phyloP scores from a whole-genome alignment of 2,329 filamentous ascomycete genomes.

The Fusarium avenaceum region DNA sequence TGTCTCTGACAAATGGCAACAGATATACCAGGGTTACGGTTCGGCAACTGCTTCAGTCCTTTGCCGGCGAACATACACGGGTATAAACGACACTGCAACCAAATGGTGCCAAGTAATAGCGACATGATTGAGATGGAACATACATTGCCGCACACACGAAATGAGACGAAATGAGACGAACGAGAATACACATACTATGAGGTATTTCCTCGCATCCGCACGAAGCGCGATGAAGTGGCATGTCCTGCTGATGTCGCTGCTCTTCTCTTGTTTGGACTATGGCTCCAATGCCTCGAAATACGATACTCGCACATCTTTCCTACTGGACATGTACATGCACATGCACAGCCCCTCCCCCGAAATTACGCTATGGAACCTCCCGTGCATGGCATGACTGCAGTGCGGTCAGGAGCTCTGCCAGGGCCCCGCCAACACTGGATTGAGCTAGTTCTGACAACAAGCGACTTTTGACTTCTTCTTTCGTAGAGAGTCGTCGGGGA shows the following conservation, averaged over 20 bases:
- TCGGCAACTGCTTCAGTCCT: not conserved
- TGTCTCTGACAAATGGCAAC: not conserved
- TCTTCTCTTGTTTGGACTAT: conserved; percentile 30
- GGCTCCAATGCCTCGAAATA: conserved; percentile 12
- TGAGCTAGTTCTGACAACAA: conserved; percentile 31
- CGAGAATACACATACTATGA: conserved; percentile 33
- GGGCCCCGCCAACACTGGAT: conserved; percentile 24
- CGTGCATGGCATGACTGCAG: conserved; percentile 2
- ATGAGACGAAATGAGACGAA: conserved; percentile 7
- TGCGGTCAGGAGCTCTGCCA: conserved; percentile 16
- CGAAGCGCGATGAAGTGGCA: conserved; percentile 41
- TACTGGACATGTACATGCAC: conserved; percentile 11
- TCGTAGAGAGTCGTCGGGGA: not conserved
- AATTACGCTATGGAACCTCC: conserved; percentile 22
- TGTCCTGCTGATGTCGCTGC: conserved; percentile 32
- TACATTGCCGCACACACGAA: conserved; percentile 4
- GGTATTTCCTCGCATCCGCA: conserved; percentile 43
- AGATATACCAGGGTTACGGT: not conserved
- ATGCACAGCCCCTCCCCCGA: conserved; percentile 29
- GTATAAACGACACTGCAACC: not conserved
- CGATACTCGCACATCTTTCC: conserved; percentile 14
- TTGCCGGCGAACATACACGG: not conserved
- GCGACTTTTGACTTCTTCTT: conserved; percentile 12
- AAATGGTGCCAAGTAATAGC: conserved; percentile 7
- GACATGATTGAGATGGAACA: conserved; percentile 12